Evolutionary conservation across 768 basidiomycete genomes (phyloP).

Genomic region (Cantharellus anzutake): DNA sequence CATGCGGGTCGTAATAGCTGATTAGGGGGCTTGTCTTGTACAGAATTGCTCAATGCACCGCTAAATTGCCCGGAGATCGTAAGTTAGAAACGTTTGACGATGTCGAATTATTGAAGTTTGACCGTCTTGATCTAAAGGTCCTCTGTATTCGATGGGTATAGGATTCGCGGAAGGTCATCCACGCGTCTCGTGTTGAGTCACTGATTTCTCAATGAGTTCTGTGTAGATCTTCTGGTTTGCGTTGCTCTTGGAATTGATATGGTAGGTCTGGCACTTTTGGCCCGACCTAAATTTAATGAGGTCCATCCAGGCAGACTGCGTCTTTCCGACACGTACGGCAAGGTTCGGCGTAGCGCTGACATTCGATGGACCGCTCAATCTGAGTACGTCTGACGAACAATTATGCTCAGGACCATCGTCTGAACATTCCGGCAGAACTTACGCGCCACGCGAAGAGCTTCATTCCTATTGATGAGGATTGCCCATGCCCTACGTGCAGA

Average conservation of each 20-base stretch:
- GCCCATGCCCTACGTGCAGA: conserved; percentile 75
- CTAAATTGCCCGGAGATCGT: conserved; percentile 62
- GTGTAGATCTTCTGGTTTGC: conserved; percentile 66
- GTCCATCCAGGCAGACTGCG: conserved; percentile 58
- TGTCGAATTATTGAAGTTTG: not conserved
- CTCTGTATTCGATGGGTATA: conserved; percentile 83
- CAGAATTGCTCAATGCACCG: conserved; percentile 65
- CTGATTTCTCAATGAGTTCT: not conserved
- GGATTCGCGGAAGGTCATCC: conserved; percentile 72
- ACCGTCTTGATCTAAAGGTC: conserved; percentile 27
- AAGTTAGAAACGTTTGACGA: conserved; percentile 14
- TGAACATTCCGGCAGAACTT: conserved; percentile 26
- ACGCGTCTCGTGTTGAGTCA: not conserved
- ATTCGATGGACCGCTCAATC: conserved; percentile 60
- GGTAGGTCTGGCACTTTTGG: conserved; percentile 24
- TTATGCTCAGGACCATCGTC: not conserved
- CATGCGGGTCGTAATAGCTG: too few species aligned
- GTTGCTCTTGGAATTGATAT: conserved; percentile 86
- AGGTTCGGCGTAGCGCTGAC: conserved; percentile 83
- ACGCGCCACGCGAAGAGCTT: conserved; percentile 54
- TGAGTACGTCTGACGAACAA: conserved; percentile 29
- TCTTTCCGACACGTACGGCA: conserved; percentile 83
- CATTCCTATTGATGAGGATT: conserved; percentile 48
- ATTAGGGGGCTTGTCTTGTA: not conserved
- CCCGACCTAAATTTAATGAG: not conserved